Evolutionary conservation across 1,284 basidiomycete species (phyloP).

Genomic region (Cystobasidiaceae sp.): DNA sequence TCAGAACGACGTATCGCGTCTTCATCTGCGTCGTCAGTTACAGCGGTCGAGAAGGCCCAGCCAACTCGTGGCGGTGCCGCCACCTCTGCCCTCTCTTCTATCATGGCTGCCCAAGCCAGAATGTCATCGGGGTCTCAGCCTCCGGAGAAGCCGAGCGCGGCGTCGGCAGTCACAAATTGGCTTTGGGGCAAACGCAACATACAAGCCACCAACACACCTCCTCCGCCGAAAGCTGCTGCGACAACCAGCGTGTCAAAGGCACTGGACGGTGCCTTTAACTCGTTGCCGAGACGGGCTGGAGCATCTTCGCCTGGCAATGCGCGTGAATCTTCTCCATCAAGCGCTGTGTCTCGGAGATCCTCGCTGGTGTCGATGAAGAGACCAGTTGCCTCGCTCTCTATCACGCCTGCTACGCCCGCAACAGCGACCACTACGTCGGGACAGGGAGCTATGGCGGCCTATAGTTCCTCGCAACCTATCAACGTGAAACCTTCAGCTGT

Average conservation of each 20-base stretch:
- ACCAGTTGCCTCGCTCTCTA: slow-evolving; percentile 8
- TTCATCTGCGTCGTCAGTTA: slow-evolving; percentile 13
- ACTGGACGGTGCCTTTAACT: not conserved
- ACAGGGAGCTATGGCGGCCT: not conserved
- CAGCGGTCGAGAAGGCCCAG: slow-evolving; percentile 11
- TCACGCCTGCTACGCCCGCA: slow-evolving; percentile 22
- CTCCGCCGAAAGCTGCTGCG: slow-evolving; percentile 1
- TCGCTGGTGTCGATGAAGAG: slow-evolving; percentile 3
- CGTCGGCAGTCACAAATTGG: slow-evolving; percentile 2
- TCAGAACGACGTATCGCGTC: slow-evolving; percentile 5
- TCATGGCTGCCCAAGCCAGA: slow-evolving; percentile 25
- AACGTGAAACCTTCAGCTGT: slow-evolving; percentile 1
- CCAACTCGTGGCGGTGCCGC: not conserved
- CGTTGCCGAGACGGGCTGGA: not conserved
- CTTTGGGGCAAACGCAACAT: slow-evolving; percentile 20
- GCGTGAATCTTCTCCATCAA: too few species aligned
- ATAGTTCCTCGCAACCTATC: not conserved
- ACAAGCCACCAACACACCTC: slow-evolving; percentile 1
- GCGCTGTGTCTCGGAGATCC: slow-evolving; percentile 1
- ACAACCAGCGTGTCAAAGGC: slow-evolving; percentile 1
- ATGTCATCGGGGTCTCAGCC: not conserved
- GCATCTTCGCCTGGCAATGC: too few species aligned
- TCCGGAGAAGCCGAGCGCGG: not conserved
- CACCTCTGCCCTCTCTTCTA: not conserved
- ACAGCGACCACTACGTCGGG: not conserved